Base-by-base conservation (phyloP, 2,329 filamentous ascomycete genomes). In the Trichoderma koningiopsis region DNA sequence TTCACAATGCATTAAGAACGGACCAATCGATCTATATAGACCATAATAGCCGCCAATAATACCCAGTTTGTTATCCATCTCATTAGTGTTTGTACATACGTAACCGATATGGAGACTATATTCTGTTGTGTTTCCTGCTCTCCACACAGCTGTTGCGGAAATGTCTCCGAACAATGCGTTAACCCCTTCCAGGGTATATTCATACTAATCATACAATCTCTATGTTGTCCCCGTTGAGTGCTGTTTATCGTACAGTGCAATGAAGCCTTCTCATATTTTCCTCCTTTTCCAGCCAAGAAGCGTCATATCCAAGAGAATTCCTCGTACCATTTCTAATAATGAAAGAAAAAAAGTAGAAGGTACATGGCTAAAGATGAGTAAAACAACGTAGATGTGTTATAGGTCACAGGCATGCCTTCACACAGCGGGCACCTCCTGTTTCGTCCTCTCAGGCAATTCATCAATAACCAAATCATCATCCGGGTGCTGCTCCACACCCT, bases 401-500 rank as follows among this genome's bases (percentile, higher is more conserved):
- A 59, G 22, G 22, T 24, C 14, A 5, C 4, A 5, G 24, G n/a
- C 13, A 14, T 4, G 37, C 22, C 52, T 59, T 52, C 55, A 67
- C 11, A 40, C 37, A 52, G 31, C 64, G 1, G 37, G 64, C n/a
- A 52, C 10, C 22, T 3, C 31, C 57, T 52, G 22, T 27, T 52
- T 66, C 16, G n/a, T 19, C 24, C 49, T 24, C 29, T 35, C 27
- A 16, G 55, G 29, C 55, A 63, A 67, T 37, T 72, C 69, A 5
- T 70, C 69, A 24, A 74, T 35, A 0, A 70, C 73, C 14, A 67
- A 55, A 19, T 68, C 65, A 31, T 74, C 71, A 27, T 74, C 71
- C 5, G 69, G 68, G 58, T 74, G 74, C 1, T 72, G 70, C 27
- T 73, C 71, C 14, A 70, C 58, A 10, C 69, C 70, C 13, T 72